phyloP scores from a whole-genome alignment of 176 grass and related monocot genomes.

The Poa annua region DNA sequence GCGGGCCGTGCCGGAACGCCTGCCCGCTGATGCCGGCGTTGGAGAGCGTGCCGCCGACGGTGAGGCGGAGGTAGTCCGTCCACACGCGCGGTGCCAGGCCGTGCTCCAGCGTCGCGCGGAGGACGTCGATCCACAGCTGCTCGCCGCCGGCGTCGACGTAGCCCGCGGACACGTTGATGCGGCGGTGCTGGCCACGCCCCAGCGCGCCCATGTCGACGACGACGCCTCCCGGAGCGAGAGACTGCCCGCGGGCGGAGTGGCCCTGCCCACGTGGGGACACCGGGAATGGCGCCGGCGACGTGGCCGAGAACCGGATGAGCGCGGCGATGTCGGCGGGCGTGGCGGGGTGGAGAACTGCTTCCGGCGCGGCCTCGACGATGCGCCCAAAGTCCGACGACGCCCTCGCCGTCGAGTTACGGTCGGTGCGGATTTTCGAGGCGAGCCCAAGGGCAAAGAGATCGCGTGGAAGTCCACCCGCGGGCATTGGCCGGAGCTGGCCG shows the following conservation, averaged over 20 bases:
- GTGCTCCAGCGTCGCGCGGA: constrained; percentile 51
- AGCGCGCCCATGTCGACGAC: constrained; percentile 62
- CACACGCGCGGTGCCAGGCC: constrained; percentile 55
- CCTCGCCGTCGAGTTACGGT: constrained; percentile 36
- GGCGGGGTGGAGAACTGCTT: constrained; percentile 31
- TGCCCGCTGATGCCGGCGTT: constrained; percentile 79
- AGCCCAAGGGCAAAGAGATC: constrained; percentile 46
- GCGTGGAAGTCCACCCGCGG: not conserved
- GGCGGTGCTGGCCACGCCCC: not conserved
- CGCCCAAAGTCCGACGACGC: constrained; percentile 58
- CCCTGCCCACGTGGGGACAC: constrained; percentile 55
- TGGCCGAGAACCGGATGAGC: constrained; percentile 51
- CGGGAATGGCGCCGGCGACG: constrained; percentile 40
- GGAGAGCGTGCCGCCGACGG: constrained; percentile 75
- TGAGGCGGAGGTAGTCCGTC: constrained; percentile 68
- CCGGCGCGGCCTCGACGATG: constrained; percentile 34
- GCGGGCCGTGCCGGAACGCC: constrained; percentile 70
- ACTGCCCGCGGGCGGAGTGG: constrained; percentile 53
- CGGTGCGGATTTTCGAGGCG: constrained; percentile 30
- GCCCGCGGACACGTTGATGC: constrained; percentile 42
- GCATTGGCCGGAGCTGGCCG: constrained; percentile 26
- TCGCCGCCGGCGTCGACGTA: constrained; percentile 68
- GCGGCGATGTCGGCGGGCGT: constrained; percentile 45
- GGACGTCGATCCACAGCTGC: constrained; percentile 68
- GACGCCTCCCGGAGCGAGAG: constrained; percentile 46